A percentile compares a stretch with the other conserved stretches of the same genome.
Evolutionary conservation across 139 green algal species (phyloP).

Genomic region (Helicosporidium sp.): DNA sequence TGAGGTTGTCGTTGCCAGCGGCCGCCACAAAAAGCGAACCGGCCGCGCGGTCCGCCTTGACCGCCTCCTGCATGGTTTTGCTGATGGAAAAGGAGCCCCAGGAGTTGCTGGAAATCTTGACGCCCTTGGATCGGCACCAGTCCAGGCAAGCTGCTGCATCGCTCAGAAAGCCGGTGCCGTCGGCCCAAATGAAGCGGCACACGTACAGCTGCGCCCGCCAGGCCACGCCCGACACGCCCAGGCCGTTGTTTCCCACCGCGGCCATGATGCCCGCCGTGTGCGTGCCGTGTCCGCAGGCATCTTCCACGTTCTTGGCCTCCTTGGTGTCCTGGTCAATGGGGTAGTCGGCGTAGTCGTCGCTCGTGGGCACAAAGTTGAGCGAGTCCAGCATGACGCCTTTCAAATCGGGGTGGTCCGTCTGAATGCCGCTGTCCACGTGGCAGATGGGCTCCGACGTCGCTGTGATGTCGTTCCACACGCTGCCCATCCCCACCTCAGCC

Average conservation of each 20-base stretch:
- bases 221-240: constrained; percentile 12
- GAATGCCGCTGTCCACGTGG: constrained; percentile 41
- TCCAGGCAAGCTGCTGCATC: constrained; percentile 20
- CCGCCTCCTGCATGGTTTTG: constrained; percentile 8
- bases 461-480: constrained; percentile 9
- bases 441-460: constrained; percentile 42
- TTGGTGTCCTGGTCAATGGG: neutral
- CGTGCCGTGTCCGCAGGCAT: constrained; percentile 9
- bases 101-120: constrained; percentile 19
- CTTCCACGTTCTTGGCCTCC: neutral
- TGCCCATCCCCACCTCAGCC: neutral
- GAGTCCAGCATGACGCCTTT: constrained; percentile 21
- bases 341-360: neutral
- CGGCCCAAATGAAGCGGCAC: constrained; percentile 10
- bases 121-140: constrained; percentile 13
- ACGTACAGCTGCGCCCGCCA: constrained; percentile 2
- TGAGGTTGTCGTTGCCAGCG: constrained; percentile 13
- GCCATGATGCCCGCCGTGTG: constrained; percentile 5
- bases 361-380: constrained; percentile 12
- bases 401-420: constrained; percentile 39
- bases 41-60: neutral
- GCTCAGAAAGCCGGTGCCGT: constrained; percentile 11
- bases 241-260: constrained; percentile 10
- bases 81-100: constrained; percentile 15
- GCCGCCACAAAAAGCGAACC: constrained; percentile 23